Conservation (phyloP, 495 filamentous ascomycete genomes). For the Penicillium desertorum region DNA sequence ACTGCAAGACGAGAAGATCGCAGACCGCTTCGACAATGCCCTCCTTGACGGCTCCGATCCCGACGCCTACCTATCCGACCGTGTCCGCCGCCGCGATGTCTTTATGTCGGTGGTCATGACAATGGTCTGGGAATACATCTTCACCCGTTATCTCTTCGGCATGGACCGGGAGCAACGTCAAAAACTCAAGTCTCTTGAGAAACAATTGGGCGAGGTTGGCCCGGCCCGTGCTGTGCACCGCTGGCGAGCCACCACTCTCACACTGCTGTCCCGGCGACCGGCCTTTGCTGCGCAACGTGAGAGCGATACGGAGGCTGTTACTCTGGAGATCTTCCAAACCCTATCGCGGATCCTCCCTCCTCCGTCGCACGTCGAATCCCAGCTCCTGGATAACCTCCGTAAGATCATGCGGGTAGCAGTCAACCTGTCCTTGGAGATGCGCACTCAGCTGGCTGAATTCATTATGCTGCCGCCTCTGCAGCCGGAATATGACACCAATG, state of each 20-base stretch:
- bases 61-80: constrained; percentile 78
- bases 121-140: constrained; percentile 97
- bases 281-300: constrained; percentile 72
- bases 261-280: constrained; percentile 74
- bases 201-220: constrained; percentile 83
- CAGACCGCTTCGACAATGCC: constrained; percentile 88
- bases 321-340: constrained; percentile 77
- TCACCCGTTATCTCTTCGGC: constrained; percentile 95
- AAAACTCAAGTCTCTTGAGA: constrained; percentile 92
- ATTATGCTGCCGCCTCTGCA: constrained; percentile 96
- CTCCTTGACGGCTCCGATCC: constrained; percentile 92
- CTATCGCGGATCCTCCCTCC: constrained; percentile 80
- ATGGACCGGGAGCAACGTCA: constrained; percentile 97
- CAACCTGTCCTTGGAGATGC: constrained; percentile 90
- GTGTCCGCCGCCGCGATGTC: constrained; percentile 81
- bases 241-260: constrained; percentile 93
- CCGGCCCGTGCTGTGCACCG: constrained; percentile 79
- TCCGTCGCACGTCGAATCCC: constrained; percentile 67
- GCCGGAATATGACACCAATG: constrained; percentile 90
- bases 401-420: constrained; percentile 82
- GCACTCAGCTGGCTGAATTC: constrained; percentile 90
- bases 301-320: constrained; percentile 85
- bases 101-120: constrained; percentile 98
- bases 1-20: constrained; percentile 81
- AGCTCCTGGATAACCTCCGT: constrained; percentile 76